Base-by-base conservation (phyloP, 345 rosid species). In the Boechera stricta region DNA sequence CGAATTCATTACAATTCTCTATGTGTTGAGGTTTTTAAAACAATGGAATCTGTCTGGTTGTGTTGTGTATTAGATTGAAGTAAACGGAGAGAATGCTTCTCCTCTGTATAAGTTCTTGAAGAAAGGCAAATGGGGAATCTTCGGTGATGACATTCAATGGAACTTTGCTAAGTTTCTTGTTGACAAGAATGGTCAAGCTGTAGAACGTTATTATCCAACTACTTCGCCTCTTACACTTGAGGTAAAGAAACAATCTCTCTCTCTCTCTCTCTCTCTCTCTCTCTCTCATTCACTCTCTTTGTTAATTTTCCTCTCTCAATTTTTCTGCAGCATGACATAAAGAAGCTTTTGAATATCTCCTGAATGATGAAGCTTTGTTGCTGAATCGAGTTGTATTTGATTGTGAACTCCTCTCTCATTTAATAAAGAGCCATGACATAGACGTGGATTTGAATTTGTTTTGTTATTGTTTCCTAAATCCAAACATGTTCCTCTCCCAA, bases 141-240 rank as follows among this genome's bases (percentile, higher is more conserved):
- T 94, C 7, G 87, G 94, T 13, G 98, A 95, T 11, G 86, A 85
- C 24, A 89, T 95, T 64, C 97, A 94, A 66, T 92, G 97, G 96
- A 95, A 95, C 82, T 92, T 95, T 63, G 86, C 95, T 72, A 95
- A 95, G 85, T 92, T 95, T 84, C 85, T 92, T 68, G 93, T 91
- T n/a, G 87, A 87, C 51, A 87, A 85, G 73, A 86, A 89, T 7
- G 98, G 96, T 67, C 78, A 86, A 73, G 89, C 88, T 61, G 88
- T 78, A 10, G 78, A 95, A 51, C 97, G 99, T 36, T 91, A 86
- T 80, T 91, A 92, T 39, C 98, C 97, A 10, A 89, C 96, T 4
- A 92, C 98, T 67, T 82, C 96, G 71, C 96, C 99, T 66, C 90
- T 84, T 64, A 83, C 87, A 64, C 78, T 91, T 9, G 94, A 89